These are phyloP conservation scores for Jamesozyma hellenica DNA, from an alignment of 805 yeast species.

Conservation along the genomic window DNA sequence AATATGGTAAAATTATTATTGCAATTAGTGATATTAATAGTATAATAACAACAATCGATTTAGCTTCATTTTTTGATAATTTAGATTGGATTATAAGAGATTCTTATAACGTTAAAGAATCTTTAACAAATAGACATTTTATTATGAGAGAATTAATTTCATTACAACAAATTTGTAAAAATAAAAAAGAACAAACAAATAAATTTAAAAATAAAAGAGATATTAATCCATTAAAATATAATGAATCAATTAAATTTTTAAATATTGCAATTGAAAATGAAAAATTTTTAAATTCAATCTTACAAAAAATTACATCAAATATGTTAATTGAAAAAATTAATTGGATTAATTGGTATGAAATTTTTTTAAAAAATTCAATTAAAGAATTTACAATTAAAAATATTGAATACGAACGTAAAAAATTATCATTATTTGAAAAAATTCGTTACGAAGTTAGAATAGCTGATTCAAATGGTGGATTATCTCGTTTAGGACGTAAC, in stretches of 20 bases:
- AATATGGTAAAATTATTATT: conserved; percentile 57
- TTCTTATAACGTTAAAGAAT: conserved; percentile 81
- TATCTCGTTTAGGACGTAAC: conserved; percentile 59
- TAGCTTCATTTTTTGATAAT: conserved; percentile 71
- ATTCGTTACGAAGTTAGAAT: conserved; percentile 62
- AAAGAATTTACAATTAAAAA: conserved; percentile 54
- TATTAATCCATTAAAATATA: conserved; percentile 79
- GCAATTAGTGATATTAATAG: conserved; percentile 69
- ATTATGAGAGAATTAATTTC: conserved; percentile 79
- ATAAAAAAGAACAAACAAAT: conserved; percentile 60
- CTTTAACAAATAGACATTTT: conserved; percentile 83
- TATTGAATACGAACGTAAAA: conserved; percentile 80
- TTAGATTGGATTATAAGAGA: conserved; percentile 56
- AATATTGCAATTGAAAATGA: conserved; percentile 73
- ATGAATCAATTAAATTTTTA: conserved; percentile 72
- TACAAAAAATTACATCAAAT: conserved; percentile 74
- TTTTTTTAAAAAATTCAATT: conserved; percentile 42
- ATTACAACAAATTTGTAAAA: conserved; percentile 65
- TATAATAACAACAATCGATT: conserved; percentile 57
- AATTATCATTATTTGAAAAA: conserved; percentile 61
- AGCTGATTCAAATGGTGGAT: conserved; percentile 69
- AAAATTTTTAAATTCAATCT: conserved; percentile 63
- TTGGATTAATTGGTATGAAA: conserved; percentile 49
- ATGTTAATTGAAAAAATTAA: conserved; percentile 57
- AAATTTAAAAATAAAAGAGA: conserved; percentile 62